A percentile compares a stretch with the other conserved stretches of the same genome.
Conservation (phyloP, 148 eudicot species). For the Cornus controversa region DNA sequence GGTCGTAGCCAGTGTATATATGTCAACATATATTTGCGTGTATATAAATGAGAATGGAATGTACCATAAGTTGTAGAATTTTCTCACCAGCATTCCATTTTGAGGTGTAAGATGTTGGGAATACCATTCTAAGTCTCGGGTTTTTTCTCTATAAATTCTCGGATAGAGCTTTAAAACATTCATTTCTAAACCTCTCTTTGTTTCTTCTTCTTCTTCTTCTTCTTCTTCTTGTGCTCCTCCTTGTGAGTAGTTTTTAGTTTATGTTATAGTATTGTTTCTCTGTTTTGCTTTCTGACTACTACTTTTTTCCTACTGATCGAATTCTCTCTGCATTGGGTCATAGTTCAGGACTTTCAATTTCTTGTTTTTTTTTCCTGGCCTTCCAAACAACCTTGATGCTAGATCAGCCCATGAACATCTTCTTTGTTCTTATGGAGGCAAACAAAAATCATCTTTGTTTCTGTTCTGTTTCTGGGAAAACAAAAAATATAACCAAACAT, state of each 20-base stretch:
- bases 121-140: not conserved
- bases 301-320: too few species aligned
- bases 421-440: not conserved
- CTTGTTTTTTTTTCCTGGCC: not conserved
- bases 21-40: too few species aligned
- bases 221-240: not conserved
- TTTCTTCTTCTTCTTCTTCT: not conserved
- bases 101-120: not conserved
- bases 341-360: too few species aligned
- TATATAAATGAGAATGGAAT: not conserved
- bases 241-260: too few species aligned
- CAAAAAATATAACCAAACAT: not conserved
- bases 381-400: not conserved
- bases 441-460: too few species aligned
- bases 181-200: not conserved
- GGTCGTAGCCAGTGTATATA: too few species aligned
- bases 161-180: not conserved
- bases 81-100: not conserved
- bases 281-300: too few species aligned
- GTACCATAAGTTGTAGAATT: not conserved
- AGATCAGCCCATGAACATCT: not conserved
- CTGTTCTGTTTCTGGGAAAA: not conserved
- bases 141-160: not conserved
- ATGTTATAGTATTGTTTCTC: too few species aligned
- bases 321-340: too few species aligned